These are phyloP conservation scores for Basidiobolus meristosporus DNA, from an alignment of 371 early-diverging fungal genomes.

Conservation along the genomic window DNA sequence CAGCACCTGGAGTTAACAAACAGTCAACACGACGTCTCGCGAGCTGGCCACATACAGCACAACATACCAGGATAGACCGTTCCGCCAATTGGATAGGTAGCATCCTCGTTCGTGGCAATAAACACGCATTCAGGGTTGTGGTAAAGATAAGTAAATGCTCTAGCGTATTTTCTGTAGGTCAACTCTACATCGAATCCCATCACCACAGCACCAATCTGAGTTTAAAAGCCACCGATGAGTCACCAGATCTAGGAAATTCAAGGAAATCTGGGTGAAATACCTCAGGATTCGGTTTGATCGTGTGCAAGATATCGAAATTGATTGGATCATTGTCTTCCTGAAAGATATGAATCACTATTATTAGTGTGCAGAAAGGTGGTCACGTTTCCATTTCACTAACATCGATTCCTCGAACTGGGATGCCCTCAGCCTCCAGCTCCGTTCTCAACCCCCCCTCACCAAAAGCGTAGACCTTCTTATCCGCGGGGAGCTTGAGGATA, in stretches of 20 bases:
- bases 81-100: constrained; percentile 66
- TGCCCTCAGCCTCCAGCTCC: constrained; percentile 45
- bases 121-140: constrained; percentile 54
- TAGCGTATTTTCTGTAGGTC: constrained; percentile 77
- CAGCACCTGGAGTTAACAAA: constrained; percentile 33
- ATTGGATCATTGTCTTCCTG: no score
- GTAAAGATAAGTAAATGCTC: constrained; percentile 67
- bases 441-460: constrained; percentile 79
- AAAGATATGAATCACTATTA: no score
- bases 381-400: no score
- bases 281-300: no score
- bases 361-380: no score
- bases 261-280: no score
- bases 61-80: constrained; percentile 48
- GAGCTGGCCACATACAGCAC: neutral
- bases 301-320: no score
- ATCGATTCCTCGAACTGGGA: no score
- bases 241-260: no score
- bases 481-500: constrained; percentile 49
- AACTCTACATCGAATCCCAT: constrained; percentile 74
- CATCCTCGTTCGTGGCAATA: constrained; percentile 85
- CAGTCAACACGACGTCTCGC: no score
- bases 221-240: no score
- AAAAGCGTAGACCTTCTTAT: constrained; percentile 78
- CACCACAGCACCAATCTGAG: constrained; percentile 66